Percentiles rank a stretch among this genome's conserved stretches.
Conservation (phyloP, 495 filamentous ascomycete genomes). For the Penicillium goetzii region DNA sequence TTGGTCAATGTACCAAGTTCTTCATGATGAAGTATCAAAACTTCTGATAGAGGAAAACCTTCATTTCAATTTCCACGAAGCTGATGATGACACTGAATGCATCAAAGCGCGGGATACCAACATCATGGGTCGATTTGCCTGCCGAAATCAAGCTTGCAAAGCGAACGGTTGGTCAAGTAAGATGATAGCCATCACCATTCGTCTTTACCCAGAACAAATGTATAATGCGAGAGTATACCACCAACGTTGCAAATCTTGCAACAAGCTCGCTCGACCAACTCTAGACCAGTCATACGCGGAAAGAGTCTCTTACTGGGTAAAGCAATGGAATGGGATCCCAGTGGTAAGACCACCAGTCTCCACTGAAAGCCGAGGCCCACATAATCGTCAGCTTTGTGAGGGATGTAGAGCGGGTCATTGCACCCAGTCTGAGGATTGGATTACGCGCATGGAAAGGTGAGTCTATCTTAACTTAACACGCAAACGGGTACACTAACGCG, state of each 20-base stretch:
- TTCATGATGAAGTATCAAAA: constrained; percentile 42
- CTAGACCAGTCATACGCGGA: constrained; percentile 50
- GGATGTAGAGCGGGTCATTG: constrained; percentile 55
- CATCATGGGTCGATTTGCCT: constrained; percentile 41
- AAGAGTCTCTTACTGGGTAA: constrained; percentile 53
- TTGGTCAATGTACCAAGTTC: constrained; percentile 46
- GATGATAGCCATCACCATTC: constrained; percentile 50
- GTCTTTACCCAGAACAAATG: constrained; percentile 40
- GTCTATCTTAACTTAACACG: not conserved
- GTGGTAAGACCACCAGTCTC: constrained; percentile 31
- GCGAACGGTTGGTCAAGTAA: constrained; percentile 42
- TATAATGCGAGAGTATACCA: constrained; percentile 58
- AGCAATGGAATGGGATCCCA: constrained; percentile 52
- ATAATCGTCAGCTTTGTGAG: constrained; percentile 48
- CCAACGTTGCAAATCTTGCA: constrained; percentile 48
- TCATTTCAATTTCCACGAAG: constrained; percentile 17
- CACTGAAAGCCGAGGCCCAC: constrained; percentile 40
- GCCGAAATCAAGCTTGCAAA: constrained; percentile 20
- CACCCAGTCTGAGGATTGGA: constrained; percentile 7
- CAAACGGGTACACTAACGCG: not conserved
- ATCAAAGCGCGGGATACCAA: constrained; percentile 24
- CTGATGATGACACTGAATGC: constrained; percentile 13
- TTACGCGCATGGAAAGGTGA: constrained; percentile 2
- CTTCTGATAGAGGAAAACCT: constrained; percentile 36
- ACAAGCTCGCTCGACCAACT: constrained; percentile 35